These are phyloP conservation scores for Fusarium praegraminearum DNA, from an alignment of 2,329 filamentous ascomycete genomes.

Conservation along the genomic window DNA sequence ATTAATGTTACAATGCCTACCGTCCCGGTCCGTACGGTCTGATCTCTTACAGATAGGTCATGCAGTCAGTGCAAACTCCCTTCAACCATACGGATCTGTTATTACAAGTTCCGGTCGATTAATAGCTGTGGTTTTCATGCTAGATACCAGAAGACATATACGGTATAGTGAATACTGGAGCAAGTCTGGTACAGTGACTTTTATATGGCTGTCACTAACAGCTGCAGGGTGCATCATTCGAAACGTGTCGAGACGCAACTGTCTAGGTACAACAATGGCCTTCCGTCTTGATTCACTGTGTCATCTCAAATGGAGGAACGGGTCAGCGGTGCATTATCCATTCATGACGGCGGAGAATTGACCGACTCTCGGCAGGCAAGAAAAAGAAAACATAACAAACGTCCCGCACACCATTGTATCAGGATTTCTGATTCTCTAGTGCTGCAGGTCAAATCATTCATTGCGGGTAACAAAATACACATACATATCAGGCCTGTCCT, in stretches of 20 bases:
- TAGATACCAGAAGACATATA: neutral
- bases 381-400: neutral
- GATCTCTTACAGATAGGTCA: neutral
- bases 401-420: neutral
- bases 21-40: neutral
- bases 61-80: neutral
- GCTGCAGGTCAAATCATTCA: neutral
- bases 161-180: no score
- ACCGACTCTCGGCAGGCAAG: neutral
- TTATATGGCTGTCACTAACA: neutral
- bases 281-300: neutral
- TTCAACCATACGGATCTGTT: neutral
- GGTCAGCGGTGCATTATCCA: neutral
- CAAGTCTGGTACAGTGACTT: neutral
- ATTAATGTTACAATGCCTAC: neutral
- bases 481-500: neutral
- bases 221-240: neutral
- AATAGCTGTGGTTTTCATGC: neutral
- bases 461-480: neutral
- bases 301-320: neutral
- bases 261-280: neutral
- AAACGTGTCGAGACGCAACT: neutral
- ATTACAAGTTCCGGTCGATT: neutral
- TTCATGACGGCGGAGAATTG: neutral
- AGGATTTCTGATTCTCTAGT: neutral